Base-by-base conservation (phyloP, 2,329 filamentous ascomycete genomes). In the Cladosporium phlei region DNA sequence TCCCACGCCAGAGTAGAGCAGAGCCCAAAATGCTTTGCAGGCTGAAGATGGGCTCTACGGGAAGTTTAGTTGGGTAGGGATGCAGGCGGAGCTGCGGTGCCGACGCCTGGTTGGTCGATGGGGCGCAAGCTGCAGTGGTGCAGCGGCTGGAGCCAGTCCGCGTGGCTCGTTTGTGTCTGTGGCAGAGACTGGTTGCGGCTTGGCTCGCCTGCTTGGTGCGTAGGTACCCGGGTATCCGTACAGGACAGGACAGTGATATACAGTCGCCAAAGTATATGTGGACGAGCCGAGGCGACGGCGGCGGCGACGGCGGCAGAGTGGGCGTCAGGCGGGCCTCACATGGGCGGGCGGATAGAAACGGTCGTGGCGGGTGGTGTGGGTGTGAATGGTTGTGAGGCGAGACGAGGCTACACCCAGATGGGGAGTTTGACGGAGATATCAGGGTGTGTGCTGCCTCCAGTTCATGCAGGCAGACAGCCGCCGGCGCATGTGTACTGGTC, bases 41-140 rank as follows among this genome's bases (percentile, higher is more conserved):
- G 24, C 37, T 39, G 37, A 39, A 39, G 37, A 39, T 21, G n/a
- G n/a, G n/a, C n/a, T n/a, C n/a, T n/a, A n/a, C n/a, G n/a, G n/a
- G n/a, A n/a, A n/a, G n/a, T n/a, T n/a, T n/a, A n/a, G n/a, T 39
- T 39, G 37, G 37, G 37, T 39, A 39, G 35, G 35, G 35, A 38
- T 38, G 35, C 35, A 38, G 35, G 35, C 35, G 35, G 35, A 38
- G 35, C 8, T 38, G 8, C 21, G 27, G 35, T 22, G 35, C n/a
- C 8, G 12, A 14, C 6, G 37, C 37, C 24, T 39, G 25, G 37
- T 39, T 39, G 37, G 37, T 39, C 9, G 25, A 20, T 3, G 10
- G 25, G 9, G 4, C n/a, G 7, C 11, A 25, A 22, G 24, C 24
- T 39, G 37, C 37, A 39, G 37, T 12, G 37, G 25, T 39, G 37